phyloP scores from a whole-genome alignment of 2,329 filamentous ascomycete species.

The Fusarium bactridioides region DNA sequence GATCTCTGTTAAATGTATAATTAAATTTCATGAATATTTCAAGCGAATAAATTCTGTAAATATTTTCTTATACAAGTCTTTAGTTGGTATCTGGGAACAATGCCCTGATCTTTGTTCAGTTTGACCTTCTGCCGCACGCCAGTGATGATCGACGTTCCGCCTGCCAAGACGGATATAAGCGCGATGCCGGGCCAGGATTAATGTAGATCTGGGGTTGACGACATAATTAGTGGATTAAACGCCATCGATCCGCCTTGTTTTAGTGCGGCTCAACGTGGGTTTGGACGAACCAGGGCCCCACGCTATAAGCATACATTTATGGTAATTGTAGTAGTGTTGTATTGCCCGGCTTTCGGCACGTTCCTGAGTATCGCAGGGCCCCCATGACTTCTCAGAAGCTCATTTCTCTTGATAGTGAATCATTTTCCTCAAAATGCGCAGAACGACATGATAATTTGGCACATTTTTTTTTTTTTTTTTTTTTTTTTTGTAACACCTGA shows the following conservation, averaged over 20 bases:
- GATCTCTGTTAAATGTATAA: too few species aligned
- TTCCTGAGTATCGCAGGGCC: neutral
- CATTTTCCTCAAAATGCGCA: too few species aligned
- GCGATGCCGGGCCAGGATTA: neutral
- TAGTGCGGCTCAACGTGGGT: constrained; percentile 9
- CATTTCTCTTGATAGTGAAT: too few species aligned
- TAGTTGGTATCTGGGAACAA: too few species aligned
- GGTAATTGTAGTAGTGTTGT: constrained; percentile 18
- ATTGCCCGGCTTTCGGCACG: neutral
- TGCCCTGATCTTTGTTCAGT: rapidly evolving
- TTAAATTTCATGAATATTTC: neutral
- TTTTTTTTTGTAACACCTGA: too few species aligned
- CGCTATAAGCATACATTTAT: constrained; percentile 30
- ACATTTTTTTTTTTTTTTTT: too few species aligned
- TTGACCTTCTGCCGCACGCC: neutral
- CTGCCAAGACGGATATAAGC: constrained; percentile 29
- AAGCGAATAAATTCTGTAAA: neutral
- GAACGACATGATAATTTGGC: too few species aligned
- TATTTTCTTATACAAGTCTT: too few species aligned
- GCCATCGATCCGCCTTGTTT: constrained; percentile 31
- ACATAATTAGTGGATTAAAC: constrained; percentile 30
- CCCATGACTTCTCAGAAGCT: too few species aligned
- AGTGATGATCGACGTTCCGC: constrained; percentile 13
- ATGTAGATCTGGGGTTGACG: constrained; percentile 31
- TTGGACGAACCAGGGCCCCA: constrained; percentile 16